Conservation (phyloP, 345 rosid genomes). For the Euphorbia tirucalli region DNA sequence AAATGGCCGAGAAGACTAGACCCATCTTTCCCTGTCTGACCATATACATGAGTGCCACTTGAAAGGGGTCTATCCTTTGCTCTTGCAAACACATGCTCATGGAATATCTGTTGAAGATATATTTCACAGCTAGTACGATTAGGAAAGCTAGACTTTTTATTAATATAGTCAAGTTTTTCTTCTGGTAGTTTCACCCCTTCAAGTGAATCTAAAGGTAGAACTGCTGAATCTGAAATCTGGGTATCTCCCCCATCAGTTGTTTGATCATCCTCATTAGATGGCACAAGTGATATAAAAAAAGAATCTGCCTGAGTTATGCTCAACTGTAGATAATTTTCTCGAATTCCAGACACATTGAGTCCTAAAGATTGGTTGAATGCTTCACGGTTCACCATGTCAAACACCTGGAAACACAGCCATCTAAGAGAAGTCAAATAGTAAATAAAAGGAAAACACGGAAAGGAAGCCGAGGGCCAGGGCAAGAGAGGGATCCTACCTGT, state of each 20-base stretch:
- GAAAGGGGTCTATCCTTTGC: conserved; percentile 47
- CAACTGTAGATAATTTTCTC: conserved; percentile 74
- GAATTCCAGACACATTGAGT: conserved; percentile 74
- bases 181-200: conserved; percentile 42
- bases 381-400: conserved; percentile 77
- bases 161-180: conserved; percentile 29
- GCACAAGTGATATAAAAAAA: conserved; percentile 61
- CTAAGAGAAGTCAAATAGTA: conserved; percentile 22
- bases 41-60: conserved; percentile 38
- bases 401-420: conserved; percentile 53
- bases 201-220: conserved; percentile 42
- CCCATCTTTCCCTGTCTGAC: conserved; percentile 49
- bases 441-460: background rate
- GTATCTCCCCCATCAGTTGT: conserved; percentile 28
- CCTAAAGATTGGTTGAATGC: conserved; percentile 71
- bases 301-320: conserved; percentile 74
- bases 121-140: conserved; percentile 62
- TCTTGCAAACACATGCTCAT: conserved; percentile 55
- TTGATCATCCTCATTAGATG: conserved; percentile 42
- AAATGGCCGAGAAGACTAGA: conserved; percentile 79
- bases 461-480: background rate
- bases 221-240: conserved; percentile 40
- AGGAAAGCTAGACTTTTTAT: conserved; percentile 49
- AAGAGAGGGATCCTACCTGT: conserved; percentile 48
- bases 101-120: conserved; percentile 78